Conservation (phyloP, 306 rosid genomes). For the Hylodesmum podocarpum region DNA sequence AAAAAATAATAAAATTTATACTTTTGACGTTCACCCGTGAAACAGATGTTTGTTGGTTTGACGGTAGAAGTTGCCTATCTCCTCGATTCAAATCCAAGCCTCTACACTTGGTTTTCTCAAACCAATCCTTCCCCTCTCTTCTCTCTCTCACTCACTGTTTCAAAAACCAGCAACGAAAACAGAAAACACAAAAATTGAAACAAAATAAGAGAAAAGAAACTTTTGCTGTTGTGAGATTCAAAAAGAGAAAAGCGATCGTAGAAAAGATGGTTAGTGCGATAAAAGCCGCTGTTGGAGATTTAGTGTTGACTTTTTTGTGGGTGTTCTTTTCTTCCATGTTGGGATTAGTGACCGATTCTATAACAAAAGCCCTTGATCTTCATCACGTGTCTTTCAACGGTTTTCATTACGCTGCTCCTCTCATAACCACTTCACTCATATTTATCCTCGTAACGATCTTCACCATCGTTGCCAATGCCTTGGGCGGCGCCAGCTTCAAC, state of each 20-base stretch:
- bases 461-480: slow-evolving; percentile 52
- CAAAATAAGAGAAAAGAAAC: too few relatives aligned
- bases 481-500: slow-evolving; percentile 93
- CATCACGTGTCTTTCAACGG: slow-evolving; percentile 30
- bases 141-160: too few relatives aligned
- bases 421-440: slow-evolving; percentile 54
- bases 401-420: slow-evolving; percentile 35
- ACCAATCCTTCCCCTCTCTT: too few relatives aligned
- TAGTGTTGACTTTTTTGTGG: slow-evolving; percentile 64
- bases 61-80: too few relatives aligned
- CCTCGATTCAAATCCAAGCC: too few relatives aligned
- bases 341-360: slow-evolving; percentile 46
- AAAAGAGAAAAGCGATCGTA: background rate
- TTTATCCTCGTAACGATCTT: slow-evolving; percentile 55
- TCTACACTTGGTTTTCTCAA: too few relatives aligned
- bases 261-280: slow-evolving; percentile 48
- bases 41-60: too few relatives aligned
- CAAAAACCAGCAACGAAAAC: too few relatives aligned
- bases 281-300: slow-evolving; percentile 70
- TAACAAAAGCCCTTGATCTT: slow-evolving; percentile 38
- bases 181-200: too few relatives aligned
- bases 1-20: too few relatives aligned
- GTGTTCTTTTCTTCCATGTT: slow-evolving; percentile 56
- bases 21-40: too few relatives aligned
- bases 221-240: background rate